A percentile compares a stretch with the other conserved stretches of the same genome.
These are phyloP conservation scores for Coemansia reversa DNA, from an alignment of 192 early-diverging fungal species.

Conservation along the genomic window DNA sequence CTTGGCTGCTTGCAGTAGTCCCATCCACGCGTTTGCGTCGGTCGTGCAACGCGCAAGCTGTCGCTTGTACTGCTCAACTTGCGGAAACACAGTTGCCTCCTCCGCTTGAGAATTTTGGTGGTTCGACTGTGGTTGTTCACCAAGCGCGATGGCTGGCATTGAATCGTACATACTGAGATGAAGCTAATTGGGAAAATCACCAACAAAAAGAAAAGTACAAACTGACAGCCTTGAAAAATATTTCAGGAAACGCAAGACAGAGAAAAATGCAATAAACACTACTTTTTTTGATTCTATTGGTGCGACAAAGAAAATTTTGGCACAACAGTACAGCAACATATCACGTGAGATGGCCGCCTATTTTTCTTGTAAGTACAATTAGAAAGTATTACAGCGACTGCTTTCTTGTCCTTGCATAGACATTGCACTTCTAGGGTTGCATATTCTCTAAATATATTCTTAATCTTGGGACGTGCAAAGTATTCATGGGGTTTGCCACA, in stretches of 20 bases:
- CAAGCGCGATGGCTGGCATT: background rate
- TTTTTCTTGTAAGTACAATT: too few species aligned
- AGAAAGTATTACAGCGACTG: too few species aligned
- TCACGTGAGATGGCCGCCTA: too few species aligned
- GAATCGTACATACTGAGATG: conserved; percentile 20
- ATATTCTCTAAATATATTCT: background rate
- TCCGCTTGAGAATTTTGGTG: conserved; percentile 1
- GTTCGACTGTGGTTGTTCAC: background rate
- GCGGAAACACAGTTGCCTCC: conserved; percentile 30
- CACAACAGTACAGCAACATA: too few species aligned
- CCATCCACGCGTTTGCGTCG: conserved; percentile 69
- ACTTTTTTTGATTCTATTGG: too few species aligned
- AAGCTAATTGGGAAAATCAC: background rate
- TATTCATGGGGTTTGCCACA: background rate
- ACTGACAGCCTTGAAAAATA: too few species aligned
- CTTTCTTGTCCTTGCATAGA: too few species aligned
- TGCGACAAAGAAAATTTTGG: too few species aligned
- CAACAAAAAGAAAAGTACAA: background rate
- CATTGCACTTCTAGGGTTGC: too few species aligned
- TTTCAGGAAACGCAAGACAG: too few species aligned
- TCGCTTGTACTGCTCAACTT: conserved; percentile 57
- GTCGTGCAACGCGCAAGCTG: conserved; percentile 54
- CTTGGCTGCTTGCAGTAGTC: conserved; percentile 62
- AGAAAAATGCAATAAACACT: too few species aligned
- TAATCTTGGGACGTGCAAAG: background rate